Base-by-base conservation (phyloP, 2,329 filamentous ascomycete genomes). In the Xylaria sp. region DNA sequence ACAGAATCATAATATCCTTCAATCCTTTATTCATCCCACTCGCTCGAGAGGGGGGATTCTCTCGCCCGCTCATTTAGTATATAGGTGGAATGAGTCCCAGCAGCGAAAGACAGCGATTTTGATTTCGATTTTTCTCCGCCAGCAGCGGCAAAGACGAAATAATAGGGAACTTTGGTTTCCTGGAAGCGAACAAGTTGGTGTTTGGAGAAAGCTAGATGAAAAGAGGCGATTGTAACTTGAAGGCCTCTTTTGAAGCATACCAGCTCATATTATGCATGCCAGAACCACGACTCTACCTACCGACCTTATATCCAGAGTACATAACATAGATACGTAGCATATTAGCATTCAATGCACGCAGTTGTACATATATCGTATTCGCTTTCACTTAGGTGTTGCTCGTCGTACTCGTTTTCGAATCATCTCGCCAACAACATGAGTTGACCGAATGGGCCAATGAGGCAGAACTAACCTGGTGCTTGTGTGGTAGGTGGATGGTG, bases 321-420 rank as follows among this genome's bases (percentile, higher is more conserved):
- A 49, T 63, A 63, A 20, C 41, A 46, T 57, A 49, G 28, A 63
- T 23, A 48, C 31, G 52, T 56, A 39, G 15, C 20, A 43, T 43
- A 39, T 55, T 61, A 33, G 23, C 46, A 55, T 51, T 66, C n/a
- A 56, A 31, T 49, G 57, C 23, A 43, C 15, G 5, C 23, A 62
- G 9, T 46, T 52, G 52, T 55, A 49, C 54, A 46, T 60, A 46
- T 33, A 41, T 64, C 64, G 64, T 66, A 66, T 62, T 66, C 64
- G 51, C 39, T 13, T 56, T 39, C 8, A 33, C 13, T 4, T 58
- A 28, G n/a, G 7, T 57, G 15, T 8, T 43, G 31, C 33, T 39
- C 31, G 33, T 59, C 65, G 65, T 67, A 67, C 59, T 67, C 65
- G 65, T 46, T 67, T 59, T 48, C 46, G 36, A 63, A 28, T 25